Evolutionary conservation across 208 protist genomes (phyloP).

Genomic region (Acanthamoeba quina): DNA sequence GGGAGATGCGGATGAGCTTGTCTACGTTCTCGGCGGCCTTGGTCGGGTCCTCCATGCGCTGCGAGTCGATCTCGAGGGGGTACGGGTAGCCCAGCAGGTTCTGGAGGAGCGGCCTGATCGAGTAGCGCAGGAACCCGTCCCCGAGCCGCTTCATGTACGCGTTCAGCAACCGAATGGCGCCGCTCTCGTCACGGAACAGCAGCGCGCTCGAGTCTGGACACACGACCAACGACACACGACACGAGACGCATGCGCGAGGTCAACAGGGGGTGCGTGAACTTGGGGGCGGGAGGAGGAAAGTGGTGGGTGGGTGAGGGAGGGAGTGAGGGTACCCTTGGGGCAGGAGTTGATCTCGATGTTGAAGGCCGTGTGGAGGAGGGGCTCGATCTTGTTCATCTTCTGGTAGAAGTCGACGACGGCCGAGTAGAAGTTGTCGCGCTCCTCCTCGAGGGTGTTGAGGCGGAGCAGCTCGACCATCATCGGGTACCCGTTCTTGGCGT

Average conservation of each 20-base stretch:
- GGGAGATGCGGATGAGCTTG: neutral
- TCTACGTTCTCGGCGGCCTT: neutral
- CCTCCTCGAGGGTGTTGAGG: neutral
- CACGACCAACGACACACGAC: too few species aligned
- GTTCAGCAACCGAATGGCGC: neutral
- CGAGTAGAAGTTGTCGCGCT: neutral
- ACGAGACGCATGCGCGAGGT: too few species aligned
- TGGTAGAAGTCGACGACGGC: neutral
- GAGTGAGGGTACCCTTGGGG: neutral
- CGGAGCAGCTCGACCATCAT: constrained; percentile 18
- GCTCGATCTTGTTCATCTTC: constrained; percentile 17
- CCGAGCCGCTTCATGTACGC: constrained; percentile 9
- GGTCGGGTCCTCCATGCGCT: neutral
- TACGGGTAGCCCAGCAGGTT: neutral
- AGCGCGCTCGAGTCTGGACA: neutral
- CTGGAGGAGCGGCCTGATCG: constrained; percentile 6
- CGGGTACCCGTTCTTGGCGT: neutral
- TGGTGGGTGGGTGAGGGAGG: neutral
- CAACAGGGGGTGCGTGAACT: too few species aligned
- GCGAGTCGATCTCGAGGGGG: constrained; percentile 4
- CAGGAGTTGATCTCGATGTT: constrained; percentile 28
- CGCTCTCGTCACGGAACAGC: constrained; percentile 8
- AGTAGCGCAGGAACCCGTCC: constrained; percentile 13
- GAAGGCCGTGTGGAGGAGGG: neutral
- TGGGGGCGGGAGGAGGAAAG: neutral